phyloP scores from a whole-genome alignment of 2,329 filamentous ascomycete genomes.

The Exophiala sideris region DNA sequence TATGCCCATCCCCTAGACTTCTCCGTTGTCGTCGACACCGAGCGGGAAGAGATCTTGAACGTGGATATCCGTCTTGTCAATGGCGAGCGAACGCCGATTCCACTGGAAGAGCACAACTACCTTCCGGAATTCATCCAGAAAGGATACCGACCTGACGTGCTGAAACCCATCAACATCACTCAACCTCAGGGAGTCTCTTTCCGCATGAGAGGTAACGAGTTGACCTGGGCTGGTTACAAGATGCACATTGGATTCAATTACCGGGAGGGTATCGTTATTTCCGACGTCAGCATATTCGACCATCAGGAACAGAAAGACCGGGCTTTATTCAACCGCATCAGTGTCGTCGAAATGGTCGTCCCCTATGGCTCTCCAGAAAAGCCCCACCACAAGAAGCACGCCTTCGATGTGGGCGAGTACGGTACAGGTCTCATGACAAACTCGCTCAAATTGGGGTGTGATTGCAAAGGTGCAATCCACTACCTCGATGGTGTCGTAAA shows the following conservation, averaged over 20 bases:
- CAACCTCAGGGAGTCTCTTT: constrained; percentile 89
- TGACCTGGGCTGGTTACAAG: constrained; percentile 91
- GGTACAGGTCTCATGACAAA: constrained; percentile 50
- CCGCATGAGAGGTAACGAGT: constrained; percentile 65
- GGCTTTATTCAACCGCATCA: constrained; percentile 83
- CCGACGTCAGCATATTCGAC: constrained; percentile 86
- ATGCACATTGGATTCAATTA: constrained; percentile 95
- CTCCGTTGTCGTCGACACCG: constrained; percentile 83
- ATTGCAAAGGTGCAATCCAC: constrained; percentile 84
- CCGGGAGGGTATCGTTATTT: constrained; percentile 83
- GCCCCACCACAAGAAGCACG: constrained; percentile 48
- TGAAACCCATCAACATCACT: constrained; percentile 80
- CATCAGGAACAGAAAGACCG: constrained; percentile 63
- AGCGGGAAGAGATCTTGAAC: constrained; percentile 72
- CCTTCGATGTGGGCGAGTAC: constrained; percentile 48
- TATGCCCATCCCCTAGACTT: constrained; percentile 92
- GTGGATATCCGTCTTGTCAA: constrained; percentile 71
- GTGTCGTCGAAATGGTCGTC: constrained; percentile 89
- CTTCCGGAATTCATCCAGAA: constrained; percentile 68
- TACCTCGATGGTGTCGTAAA: constrained; percentile 75
- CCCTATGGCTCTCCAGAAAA: constrained; percentile 59
- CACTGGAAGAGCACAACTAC: constrained; percentile 73
- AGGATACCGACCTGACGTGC: constrained; percentile 70
- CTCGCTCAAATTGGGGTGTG: constrained; percentile 45
- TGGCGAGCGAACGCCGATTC: constrained; percentile 70